These are phyloP conservation scores for Neurospora sp. DNA, from an alignment of 495 filamentous ascomycete species.

Conservation along the genomic window DNA sequence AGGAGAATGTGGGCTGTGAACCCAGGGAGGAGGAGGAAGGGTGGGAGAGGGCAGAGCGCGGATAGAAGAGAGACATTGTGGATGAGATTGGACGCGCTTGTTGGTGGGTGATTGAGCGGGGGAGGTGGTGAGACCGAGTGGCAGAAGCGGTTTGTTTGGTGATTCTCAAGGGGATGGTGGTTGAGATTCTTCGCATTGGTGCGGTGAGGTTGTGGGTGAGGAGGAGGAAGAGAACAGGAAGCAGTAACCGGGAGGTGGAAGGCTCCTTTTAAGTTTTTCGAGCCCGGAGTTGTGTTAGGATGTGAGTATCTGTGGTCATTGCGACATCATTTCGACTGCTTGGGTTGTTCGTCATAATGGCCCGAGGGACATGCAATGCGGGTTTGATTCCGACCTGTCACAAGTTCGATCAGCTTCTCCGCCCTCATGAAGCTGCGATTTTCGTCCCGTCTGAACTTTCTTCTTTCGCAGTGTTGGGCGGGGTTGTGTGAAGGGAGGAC, in stretches of 20 bases:
- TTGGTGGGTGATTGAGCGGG: background rate
- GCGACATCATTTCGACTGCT: background rate
- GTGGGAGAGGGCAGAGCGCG: conserved; percentile 5
- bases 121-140: background rate
- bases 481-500: background rate
- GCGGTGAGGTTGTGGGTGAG: background rate
- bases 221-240: background rate
- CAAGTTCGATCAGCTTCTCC: background rate
- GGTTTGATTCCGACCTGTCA: background rate
- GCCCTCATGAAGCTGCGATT: background rate
- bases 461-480: background rate
- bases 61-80: conserved; percentile 18
- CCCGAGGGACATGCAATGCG: background rate
- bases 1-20: conserved; percentile 43
- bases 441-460: background rate
- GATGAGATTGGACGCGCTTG: background rate
- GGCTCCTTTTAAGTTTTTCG: too few relatives aligned
- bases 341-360: background rate
- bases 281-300: background rate
- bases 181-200: background rate
- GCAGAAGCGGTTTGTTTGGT: background rate
- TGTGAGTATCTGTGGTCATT: background rate
- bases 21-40: conserved; percentile 31
- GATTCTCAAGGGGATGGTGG: background rate
- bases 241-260: background rate